Percentiles rank a stretch among this genome's conserved stretches.
phyloP scores from a whole-genome alignment of 176 grass and related monocot species.

The Aegilops umbellulata region DNA sequence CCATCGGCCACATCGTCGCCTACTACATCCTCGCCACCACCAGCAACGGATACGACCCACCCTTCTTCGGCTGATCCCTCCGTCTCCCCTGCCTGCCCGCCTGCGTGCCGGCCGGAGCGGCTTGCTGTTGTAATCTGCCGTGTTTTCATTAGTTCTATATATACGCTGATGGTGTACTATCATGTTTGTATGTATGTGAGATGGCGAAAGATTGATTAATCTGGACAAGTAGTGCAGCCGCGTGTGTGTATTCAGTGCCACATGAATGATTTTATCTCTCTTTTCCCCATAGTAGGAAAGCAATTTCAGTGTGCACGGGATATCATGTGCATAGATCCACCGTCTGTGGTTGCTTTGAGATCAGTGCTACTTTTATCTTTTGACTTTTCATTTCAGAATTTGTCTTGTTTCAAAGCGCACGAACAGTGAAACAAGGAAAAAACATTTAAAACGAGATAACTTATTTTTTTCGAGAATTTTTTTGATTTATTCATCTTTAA shows the following conservation, averaged over 20 bases:
- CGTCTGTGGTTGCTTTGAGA: no score
- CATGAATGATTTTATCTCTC: conserved; percentile 17
- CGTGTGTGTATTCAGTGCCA: conserved; percentile 32
- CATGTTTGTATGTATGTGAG: conserved; percentile 25
- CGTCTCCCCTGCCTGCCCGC: not conserved
- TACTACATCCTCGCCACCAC: conserved; percentile 99
- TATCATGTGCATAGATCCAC: no score
- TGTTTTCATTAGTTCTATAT: not conserved
- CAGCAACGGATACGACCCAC: conserved; percentile 97
- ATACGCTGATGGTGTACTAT: not conserved
- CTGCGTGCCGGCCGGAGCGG: not conserved
- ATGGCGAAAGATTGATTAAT: conserved; percentile 17
- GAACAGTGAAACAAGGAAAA: no score
- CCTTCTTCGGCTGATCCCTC: conserved; percentile 56
- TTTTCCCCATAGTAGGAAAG: not conserved
- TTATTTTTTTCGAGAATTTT: no score
- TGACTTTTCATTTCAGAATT: no score
- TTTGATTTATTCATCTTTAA: no score
- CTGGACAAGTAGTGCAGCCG: conserved; percentile 27
- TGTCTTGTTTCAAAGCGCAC: no score
- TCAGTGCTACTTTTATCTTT: no score
- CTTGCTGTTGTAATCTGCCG: not conserved
- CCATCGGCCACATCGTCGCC: conserved; percentile 90
- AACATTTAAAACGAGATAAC: no score
- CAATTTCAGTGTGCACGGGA: no score